A percentile compares a stretch with the other conserved stretches of the same genome.
These are phyloP conservation scores for Talaromyces sp. DNA, from an alignment of 2,329 filamentous ascomycete genomes.

Conservation along the genomic window DNA sequence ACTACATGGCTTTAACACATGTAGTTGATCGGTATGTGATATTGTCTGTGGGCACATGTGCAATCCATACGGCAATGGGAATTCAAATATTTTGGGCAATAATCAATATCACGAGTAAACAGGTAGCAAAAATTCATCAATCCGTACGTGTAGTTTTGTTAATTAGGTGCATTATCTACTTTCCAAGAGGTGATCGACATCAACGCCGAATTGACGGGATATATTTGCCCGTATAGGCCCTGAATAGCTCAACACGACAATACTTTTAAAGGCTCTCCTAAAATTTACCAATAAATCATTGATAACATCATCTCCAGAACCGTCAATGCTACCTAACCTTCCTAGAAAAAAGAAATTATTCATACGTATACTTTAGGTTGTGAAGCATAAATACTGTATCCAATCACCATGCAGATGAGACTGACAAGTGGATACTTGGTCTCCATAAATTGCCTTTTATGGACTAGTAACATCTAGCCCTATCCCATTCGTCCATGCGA, in stretches of 20 bases:
- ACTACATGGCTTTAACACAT: neutral
- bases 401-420: neutral
- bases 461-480: too few species aligned
- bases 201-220: neutral
- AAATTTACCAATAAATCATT: neutral
- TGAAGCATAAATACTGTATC: neutral
- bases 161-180: neutral
- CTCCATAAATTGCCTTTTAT: neutral
- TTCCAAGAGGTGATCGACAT: neutral
- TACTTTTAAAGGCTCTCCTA: neutral
- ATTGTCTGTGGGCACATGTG: too few species aligned
- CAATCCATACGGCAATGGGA: neutral
- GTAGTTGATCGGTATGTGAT: neutral
- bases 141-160: too few species aligned
- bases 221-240: neutral
- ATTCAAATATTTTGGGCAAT: neutral
- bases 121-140: too few species aligned
- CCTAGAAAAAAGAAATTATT: neutral
- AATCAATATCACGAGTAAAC: neutral
- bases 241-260: neutral
- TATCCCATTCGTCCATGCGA: neutral
- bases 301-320: neutral
- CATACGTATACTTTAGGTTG: neutral
- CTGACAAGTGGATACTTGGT: neutral
- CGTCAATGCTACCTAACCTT: neutral